Conservation (phyloP, 2,329 filamentous ascomycete species). For the Apiospora hydei region DNA sequence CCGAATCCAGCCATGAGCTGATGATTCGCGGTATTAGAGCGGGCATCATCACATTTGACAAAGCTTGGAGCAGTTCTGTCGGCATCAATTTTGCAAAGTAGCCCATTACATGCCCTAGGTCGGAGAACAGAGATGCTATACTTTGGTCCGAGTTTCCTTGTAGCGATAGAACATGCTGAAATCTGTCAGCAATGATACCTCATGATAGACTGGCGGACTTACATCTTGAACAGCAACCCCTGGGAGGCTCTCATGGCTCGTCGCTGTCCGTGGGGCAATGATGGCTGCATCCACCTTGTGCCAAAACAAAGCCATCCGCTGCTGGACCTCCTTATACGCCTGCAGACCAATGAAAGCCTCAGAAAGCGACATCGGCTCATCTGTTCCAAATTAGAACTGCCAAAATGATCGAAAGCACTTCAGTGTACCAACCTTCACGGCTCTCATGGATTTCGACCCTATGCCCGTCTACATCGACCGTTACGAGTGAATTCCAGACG, state of each 20-base stretch:
- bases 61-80: conserved; percentile 59
- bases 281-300: conserved; percentile 68
- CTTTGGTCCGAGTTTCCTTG: conserved; percentile 52
- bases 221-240: conserved; percentile 52
- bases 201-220: conserved; percentile 31
- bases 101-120: conserved; percentile 58
- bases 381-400: conserved; percentile 41
- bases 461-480: conserved; percentile 63
- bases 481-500: conserved; percentile 75
- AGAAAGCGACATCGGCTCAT: conserved; percentile 58
- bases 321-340: conserved; percentile 67
- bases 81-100: conserved; percentile 63
- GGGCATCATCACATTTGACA: conserved; percentile 76
- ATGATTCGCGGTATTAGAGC: conserved; percentile 73
- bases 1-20: conserved; percentile 75
- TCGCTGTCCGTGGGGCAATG: conserved; percentile 65
- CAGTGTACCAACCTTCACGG: conserved; percentile 52
- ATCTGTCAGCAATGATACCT: conserved; percentile 29
- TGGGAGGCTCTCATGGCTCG: conserved; percentile 43
- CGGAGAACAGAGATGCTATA: conserved; percentile 59
- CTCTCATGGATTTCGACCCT: conserved; percentile 63
- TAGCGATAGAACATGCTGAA: conserved; percentile 52
- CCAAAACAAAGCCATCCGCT: conserved; percentile 67
- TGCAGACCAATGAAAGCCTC: conserved; percentile 64
- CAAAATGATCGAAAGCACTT: too few relatives aligned